Evolutionary conservation across 495 filamentous ascomycete genomes (phyloP), one percentile per base, ranked within the genome.

Genomic region (Penicillium argentinense): DNA sequence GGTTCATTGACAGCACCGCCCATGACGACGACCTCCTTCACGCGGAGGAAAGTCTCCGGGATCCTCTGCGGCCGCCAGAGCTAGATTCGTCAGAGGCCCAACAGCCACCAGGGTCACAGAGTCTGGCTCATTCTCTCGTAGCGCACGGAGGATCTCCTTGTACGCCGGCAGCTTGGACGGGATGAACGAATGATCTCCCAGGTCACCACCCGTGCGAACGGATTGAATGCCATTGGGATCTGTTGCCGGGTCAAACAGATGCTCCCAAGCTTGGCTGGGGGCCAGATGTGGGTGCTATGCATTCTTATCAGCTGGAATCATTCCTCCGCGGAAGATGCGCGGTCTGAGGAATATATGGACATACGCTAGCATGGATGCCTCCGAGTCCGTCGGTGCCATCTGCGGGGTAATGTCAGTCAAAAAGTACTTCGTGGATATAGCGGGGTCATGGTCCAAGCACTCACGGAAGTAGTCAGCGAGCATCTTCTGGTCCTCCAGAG

Each of bases 11-110:
- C 78, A n/a, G 87, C 81, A 45, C 93, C 95, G 25, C 92, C 93
- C 93, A 99, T 99, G n/a, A 96, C 85, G 14, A 96, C 83, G 2
- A 99, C 82, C 61, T 95, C 87, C 62, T 95, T 95, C 19, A 81
- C 89, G 16, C 83, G 81, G 3, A 97, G 78, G 71, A 99, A 96
- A 4, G 89, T 84, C 58, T 88, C 84, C 2, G 89, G 82, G 51
- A n/a, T 96, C 89, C 58, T 87, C 79, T 5, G 88, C 81, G 22
- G 93, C 90, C 9, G 93, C 93, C 29, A 91, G 64, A 9, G 95
- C 92, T 14, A 97, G 72, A 64, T 95, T 99, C 4, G 91, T 97
- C 26, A 97, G 71, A 0, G 93, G 93, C 0, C 95, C 93, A 36
- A 97, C 76, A 29, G 86, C 90, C 24, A 97, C 82, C 48, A 99